phyloP scores from a whole-genome alignment of 257 asterid genomes.

The Scutellaria minor region DNA sequence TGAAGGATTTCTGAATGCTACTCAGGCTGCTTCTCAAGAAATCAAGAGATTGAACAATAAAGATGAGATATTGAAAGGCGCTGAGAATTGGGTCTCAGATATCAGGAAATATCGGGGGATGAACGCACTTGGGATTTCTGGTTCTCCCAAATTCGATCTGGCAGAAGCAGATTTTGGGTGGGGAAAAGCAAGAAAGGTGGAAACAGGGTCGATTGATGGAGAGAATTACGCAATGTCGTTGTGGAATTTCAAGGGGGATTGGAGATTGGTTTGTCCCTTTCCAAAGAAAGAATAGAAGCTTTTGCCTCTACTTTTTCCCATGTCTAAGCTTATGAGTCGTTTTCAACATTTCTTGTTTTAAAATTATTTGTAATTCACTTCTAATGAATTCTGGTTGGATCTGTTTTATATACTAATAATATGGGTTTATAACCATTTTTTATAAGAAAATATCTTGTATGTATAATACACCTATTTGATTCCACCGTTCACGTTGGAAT shows the following conservation, averaged over 20 bases:
- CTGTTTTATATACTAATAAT: too few species aligned
- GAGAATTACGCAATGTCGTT: constrained; percentile 35
- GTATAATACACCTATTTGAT: too few species aligned
- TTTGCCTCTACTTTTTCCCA: constrained; percentile 28
- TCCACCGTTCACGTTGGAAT: too few species aligned
- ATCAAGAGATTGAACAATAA: constrained; percentile 30
- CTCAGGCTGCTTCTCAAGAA: constrained; percentile 32
- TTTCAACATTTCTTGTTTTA: too few species aligned
- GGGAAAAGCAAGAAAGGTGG: constrained; percentile 45
- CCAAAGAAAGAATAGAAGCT: constrained; percentile 39
- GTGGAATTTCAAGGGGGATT: constrained; percentile 37
- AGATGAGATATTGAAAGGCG: constrained; percentile 16
- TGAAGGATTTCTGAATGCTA: constrained; percentile 37
- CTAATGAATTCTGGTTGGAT: too few species aligned
- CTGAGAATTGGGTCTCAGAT: constrained; percentile 35
- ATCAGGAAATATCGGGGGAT: neutral
- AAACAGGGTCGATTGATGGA: constrained; percentile 37
- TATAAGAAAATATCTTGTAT: too few species aligned
- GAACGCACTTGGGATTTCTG: constrained; percentile 33
- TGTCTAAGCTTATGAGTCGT: neutral
- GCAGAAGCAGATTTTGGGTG: constrained; percentile 44
- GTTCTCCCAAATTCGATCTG: constrained; percentile 47
- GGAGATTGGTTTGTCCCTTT: constrained; percentile 49
- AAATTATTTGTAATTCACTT: too few species aligned
- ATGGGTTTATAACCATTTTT: too few species aligned